Evolutionary conservation across 208 protist species (phyloP).

Genomic region (Leishmania martiniquensis): DNA sequence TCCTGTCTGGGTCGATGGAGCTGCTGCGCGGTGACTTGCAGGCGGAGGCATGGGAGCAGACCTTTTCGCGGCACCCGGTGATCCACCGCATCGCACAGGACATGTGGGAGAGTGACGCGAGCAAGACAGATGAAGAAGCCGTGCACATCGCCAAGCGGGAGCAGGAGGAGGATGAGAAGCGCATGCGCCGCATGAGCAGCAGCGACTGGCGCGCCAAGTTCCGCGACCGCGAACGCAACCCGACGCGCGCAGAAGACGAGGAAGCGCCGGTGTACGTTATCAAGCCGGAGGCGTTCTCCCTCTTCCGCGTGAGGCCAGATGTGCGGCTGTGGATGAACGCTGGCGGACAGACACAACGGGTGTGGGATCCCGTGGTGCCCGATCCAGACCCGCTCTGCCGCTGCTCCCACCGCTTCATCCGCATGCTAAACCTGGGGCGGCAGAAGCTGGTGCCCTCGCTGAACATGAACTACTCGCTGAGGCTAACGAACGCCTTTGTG

Average conservation of each 20-base stretch:
- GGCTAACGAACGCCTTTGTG: conserved; percentile 88
- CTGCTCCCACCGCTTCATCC: conserved; percentile 73
- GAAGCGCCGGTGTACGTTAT: conserved; percentile 85
- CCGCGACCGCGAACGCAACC: conserved; percentile 83
- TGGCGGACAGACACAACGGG: conserved; percentile 67
- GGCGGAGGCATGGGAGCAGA: conserved; percentile 75
- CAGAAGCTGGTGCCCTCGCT: conserved; percentile 88
- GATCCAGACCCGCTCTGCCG: conserved; percentile 76
- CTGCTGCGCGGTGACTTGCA: conserved; percentile 71
- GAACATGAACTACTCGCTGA: conserved; percentile 90
- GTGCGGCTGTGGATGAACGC: conserved; percentile 81
- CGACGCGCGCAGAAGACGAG: conserved; percentile 75
- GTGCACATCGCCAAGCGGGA: conserved; percentile 71
- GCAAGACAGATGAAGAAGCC: conserved; percentile 73
- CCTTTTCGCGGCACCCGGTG: conserved; percentile 75
- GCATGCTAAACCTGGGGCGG: conserved; percentile 84
- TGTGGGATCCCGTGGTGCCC: conserved; percentile 79
- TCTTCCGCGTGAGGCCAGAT: conserved; percentile 77
- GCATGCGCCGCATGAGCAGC: conserved; percentile 91
- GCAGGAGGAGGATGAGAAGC: conserved; percentile 84
- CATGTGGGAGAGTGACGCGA: conserved; percentile 80
- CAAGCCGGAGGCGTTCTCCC: conserved; percentile 80
- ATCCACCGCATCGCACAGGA: conserved; percentile 84
- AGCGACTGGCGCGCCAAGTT: conserved; percentile 90
- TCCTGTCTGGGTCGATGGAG: conserved; percentile 75